A percentile compares a stretch with the other conserved stretches of the same genome.
These are phyloP conservation scores for Fusarium sp. DNA, from an alignment of 2,329 filamentous ascomycete genomes.

Conservation along the genomic window DNA sequence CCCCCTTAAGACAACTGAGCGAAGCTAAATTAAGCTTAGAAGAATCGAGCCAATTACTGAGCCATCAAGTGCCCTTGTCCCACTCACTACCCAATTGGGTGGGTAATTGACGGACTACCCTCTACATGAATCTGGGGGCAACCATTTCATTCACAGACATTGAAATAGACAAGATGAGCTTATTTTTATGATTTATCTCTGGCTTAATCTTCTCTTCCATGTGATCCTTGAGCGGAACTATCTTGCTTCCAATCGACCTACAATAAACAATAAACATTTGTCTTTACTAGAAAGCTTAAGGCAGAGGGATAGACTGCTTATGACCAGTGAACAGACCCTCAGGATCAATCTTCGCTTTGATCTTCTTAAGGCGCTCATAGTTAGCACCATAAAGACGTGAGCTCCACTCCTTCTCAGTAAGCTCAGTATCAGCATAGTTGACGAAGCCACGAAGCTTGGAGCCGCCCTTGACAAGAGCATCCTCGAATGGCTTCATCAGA, in stretches of 20 bases:
- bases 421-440: slow-evolving; percentile 44
- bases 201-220: rapidly evolving
- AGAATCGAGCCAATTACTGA: rapidly evolving
- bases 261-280: rapidly evolving
- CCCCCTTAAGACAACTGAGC: too few relatives aligned
- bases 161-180: too few relatives aligned
- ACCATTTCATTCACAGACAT: too few relatives aligned
- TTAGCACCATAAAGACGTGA: slow-evolving; percentile 41
- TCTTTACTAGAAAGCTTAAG: neutral
- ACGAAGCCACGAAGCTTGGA: slow-evolving; percentile 41
- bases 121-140: neutral
- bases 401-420: slow-evolving; percentile 40
- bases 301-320: slow-evolving; percentile 37
- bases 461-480: slow-evolving; percentile 30
- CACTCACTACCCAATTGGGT: neutral
- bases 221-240: rapidly evolving
- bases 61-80: rapidly evolving
- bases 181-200: neutral
- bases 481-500: slow-evolving; percentile 41
- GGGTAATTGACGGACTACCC: too few relatives aligned
- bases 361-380: slow-evolving; percentile 36
- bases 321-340: slow-evolving; percentile 40
- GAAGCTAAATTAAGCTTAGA: neutral
- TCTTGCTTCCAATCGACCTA: neutral
- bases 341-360: slow-evolving; percentile 37